Evolutionary conservation across 306 rosid species (phyloP).

Genomic region (Albizia julibrissin): DNA sequence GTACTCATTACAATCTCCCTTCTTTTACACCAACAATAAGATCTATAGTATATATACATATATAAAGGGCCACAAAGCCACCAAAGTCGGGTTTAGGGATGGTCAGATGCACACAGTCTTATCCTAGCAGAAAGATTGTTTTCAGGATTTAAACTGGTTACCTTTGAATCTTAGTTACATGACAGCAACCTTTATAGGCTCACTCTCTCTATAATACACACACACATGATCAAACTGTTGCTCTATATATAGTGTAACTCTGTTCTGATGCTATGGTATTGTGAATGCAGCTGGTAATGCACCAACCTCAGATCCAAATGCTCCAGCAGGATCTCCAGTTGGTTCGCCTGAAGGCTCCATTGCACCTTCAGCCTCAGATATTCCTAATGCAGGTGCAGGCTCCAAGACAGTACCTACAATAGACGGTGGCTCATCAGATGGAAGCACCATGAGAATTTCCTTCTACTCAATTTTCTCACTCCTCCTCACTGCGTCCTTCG

Average conservation of each 20-base stretch:
- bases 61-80: too few relatives aligned
- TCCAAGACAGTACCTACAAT: conserved; percentile 59
- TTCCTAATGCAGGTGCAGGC: conserved; percentile 54
- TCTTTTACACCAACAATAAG: background rate
- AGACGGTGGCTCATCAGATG: conserved; percentile 47
- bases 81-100: too few relatives aligned
- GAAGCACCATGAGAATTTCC: conserved; percentile 42
- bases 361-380: conserved; percentile 50
- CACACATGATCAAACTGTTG: background rate
- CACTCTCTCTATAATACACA: too few relatives aligned
- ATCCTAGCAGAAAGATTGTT: too few relatives aligned
- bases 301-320: conserved; percentile 40
- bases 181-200: too few relatives aligned
- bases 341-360: conserved; percentile 46
- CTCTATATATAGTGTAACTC: background rate
- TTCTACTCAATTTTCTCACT: conserved; percentile 37
- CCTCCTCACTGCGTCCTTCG: conserved; percentile 39
- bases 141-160: too few relatives aligned
- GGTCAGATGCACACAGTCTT: too few relatives aligned
- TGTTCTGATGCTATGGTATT: conserved; percentile 23
- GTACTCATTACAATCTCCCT: conserved; percentile 26
- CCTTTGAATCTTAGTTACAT: too few relatives aligned
- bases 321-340: conserved; percentile 48
- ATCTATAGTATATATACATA: too few relatives aligned
- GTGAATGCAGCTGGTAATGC: conserved; percentile 48